phyloP scores from a whole-genome alignment of 2,329 filamentous ascomycete species.

The Emericellopsis cladophorae region DNA sequence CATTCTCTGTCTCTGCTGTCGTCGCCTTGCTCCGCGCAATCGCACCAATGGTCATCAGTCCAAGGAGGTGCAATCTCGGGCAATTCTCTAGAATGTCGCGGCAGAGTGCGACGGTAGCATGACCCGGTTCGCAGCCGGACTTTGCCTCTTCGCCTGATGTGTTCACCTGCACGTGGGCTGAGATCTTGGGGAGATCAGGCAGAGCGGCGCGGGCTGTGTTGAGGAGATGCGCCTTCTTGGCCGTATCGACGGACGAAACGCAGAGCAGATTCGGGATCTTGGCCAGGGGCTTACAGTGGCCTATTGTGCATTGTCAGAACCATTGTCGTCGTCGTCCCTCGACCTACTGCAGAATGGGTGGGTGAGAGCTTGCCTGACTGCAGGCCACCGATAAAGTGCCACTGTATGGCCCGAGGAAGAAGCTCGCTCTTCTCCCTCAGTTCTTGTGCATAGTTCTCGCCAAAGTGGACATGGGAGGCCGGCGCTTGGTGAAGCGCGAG shows the following conservation, averaged over 20 bases:
- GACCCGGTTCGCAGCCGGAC: conserved; percentile 62
- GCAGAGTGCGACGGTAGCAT: conserved; percentile 52
- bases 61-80: conserved; percentile 60
- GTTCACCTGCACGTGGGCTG: conserved; percentile 88
- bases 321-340: too few species aligned
- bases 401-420: conserved; percentile 64
- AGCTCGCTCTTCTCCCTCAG: conserved; percentile 73
- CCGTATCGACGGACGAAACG: conserved; percentile 78
- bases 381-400: conserved; percentile 94
- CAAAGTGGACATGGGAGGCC: conserved; percentile 62
- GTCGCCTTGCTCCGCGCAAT: conserved; percentile 73
- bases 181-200: conserved; percentile 33
- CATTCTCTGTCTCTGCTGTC: conserved; percentile 69
- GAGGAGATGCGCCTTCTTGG: conserved; percentile 77
- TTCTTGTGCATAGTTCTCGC: conserved; percentile 94
- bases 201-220: conserved; percentile 61
- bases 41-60: conserved; percentile 94
- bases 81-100: conserved; percentile 57
- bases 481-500: conserved; percentile 61
- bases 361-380: conserved; percentile 53
- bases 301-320: conserved; percentile 27
- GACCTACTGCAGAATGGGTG: too few species aligned
- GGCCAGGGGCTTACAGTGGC: conserved; percentile 81
- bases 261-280: conserved; percentile 82
- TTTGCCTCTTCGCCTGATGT: conserved; percentile 83